Evolutionary conservation across 2,329 filamentous ascomycete genomes (phyloP), one percentile per base, ranked within the genome.

Genomic region (Scedosporium minutisporum): DNA sequence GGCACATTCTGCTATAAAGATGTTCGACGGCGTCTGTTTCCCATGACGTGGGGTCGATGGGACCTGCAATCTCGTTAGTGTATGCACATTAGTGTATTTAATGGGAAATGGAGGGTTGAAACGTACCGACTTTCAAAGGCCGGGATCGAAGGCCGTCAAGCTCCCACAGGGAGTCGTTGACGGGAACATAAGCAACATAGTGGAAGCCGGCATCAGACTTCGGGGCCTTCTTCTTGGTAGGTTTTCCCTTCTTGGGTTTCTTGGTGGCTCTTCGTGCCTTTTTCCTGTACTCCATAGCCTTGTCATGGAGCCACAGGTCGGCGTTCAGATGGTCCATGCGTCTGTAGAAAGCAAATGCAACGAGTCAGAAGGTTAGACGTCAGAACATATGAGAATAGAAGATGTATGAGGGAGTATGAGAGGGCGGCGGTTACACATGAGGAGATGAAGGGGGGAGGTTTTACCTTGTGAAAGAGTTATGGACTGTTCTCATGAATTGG

Each of bases 151-250:
- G 78, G 4, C 93, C 93, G 73, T 97, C 93, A 4, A 97, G 84
- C 71, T 93, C 90, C 91, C 91, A 97, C 14, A 96, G 83, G 63
- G 84, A 78, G 2, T 84, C 87, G n/a, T 82, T 80, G 14, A 86
- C 82, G 2, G 91, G 90, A 33, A 97, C 86, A 70, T 93, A 96
- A 6, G 92, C 93, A 66, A 96, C 88, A 73, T 95, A 97, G 71
- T 97, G 93, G 70, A 88, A 95, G 0, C 84, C 87, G 12, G 83
- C 81, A n/a, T 90, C 83, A 0, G 80, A 75, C 6, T 82, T 76
- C 4, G 74, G 72, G n/a, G 75, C 73, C 12, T 75, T 76, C 58
- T 78, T 78, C 41, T 74, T 74, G 23, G 60, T 66, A 14, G 14
- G 65, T n/a, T 60, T 64, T 18, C 23, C 61, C 64, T 41, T 76